Evolutionary conservation across 768 basidiomycete species (phyloP).

Genomic region (Lactarius evosmus): DNA sequence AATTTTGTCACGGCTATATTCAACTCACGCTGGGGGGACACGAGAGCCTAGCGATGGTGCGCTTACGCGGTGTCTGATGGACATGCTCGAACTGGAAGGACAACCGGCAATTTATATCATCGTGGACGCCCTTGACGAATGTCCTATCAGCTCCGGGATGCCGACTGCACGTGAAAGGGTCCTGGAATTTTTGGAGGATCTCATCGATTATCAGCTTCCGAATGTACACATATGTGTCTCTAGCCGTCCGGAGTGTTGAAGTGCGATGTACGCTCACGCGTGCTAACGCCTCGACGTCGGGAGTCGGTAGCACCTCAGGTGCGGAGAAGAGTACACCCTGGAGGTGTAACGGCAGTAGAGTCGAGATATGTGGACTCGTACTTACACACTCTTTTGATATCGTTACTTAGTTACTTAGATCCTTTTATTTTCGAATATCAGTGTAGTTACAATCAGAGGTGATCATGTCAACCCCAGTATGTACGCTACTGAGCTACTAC

Average conservation of each 20-base stretch:
- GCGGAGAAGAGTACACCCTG: no score
- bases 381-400: no score
- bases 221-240: background rate
- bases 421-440: no score
- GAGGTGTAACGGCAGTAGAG: no score
- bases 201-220: background rate
- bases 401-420: no score
- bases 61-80: background rate
- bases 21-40: background rate
- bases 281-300: no score
- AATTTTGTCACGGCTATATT: background rate
- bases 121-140: conserved; percentile 2
- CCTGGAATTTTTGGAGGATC: background rate
- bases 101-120: background rate
- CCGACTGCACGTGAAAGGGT: background rate
- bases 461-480: no score
- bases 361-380: no score
- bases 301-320: no score
- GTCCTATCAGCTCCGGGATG: background rate
- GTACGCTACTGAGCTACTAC: no score
- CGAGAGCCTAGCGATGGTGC: background rate
- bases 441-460: no score
- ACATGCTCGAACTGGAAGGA: background rate
- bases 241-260: background rate
- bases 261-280: no score